phyloP scores from a whole-genome alignment of 768 basidiomycete species.

The Plicaturopsis crispa region DNA sequence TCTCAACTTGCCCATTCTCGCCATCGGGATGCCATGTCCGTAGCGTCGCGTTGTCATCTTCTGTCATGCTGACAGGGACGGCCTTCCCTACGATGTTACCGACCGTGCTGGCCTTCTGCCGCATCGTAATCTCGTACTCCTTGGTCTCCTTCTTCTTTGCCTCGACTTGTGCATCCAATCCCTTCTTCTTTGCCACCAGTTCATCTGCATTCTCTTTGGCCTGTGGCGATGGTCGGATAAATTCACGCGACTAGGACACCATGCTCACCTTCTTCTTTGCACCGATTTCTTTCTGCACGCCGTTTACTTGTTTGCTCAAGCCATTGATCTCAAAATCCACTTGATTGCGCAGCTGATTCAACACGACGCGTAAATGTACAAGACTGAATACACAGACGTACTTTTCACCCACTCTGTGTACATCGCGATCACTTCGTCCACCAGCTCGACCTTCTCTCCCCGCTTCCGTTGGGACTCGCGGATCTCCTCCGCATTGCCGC shows the following conservation, averaged over 20 bases:
- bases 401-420: constrained; percentile 93
- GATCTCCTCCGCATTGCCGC: constrained; percentile 87
- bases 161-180: constrained; percentile 75
- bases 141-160: constrained; percentile 69
- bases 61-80: constrained; percentile 80
- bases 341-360: no score
- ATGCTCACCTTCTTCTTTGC: constrained; percentile 79
- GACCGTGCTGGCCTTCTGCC: constrained; percentile 69
- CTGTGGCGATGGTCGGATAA: constrained; percentile 28
- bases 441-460: constrained; percentile 81
- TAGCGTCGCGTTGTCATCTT: constrained; percentile 88
- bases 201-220: constrained; percentile 90
- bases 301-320: constrained; percentile 77
- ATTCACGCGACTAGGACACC: background rate
- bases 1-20: constrained; percentile 62
- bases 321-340: constrained; percentile 84
- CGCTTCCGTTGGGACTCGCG: constrained; percentile 90
- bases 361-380: background rate
- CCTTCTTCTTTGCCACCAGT: constrained; percentile 75
- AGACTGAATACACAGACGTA: constrained; percentile 32
- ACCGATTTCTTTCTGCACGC: constrained; percentile 90
- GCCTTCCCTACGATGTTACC: constrained; percentile 90
- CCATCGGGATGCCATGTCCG: constrained; percentile 84
- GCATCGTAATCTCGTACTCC: constrained; percentile 73
- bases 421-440: constrained; percentile 90